phyloP scores from a whole-genome alignment of 1,284 basidiomycete species.

The Ustilago tritici region DNA sequence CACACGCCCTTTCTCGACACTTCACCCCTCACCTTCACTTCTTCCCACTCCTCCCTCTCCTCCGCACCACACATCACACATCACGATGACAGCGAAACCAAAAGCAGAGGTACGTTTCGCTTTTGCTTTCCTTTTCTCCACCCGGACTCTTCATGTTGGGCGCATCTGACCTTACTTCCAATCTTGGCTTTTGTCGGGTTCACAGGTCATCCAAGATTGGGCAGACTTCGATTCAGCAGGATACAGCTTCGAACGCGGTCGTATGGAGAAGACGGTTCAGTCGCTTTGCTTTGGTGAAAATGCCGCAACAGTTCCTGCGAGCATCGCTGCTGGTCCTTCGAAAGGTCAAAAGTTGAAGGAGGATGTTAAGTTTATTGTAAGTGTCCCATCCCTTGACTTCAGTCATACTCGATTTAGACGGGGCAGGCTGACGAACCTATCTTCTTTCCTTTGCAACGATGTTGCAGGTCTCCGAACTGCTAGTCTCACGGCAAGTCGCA shows the following conservation, averaged over 20 bases:
- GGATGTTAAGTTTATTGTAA: constrained; percentile 60
- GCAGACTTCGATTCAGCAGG: constrained; percentile 62
- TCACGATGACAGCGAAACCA: constrained; percentile 33
- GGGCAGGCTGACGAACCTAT: neutral
- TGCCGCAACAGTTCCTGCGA: constrained; percentile 38
- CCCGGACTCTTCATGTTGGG: neutral
- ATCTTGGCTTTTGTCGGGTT: neutral
- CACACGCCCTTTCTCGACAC: neutral
- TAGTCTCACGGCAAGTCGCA: constrained; percentile 42
- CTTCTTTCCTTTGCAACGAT: neutral
- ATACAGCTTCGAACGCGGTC: constrained; percentile 63
- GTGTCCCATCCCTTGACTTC: constrained; percentile 5
- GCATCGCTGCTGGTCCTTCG: constrained; percentile 40
- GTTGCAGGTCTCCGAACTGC: constrained; percentile 33
- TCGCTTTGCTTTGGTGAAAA: constrained; percentile 59
- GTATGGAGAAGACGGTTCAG: constrained; percentile 62
- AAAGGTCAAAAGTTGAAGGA: constrained; percentile 60
- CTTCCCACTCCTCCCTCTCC: neutral
- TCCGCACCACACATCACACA: neutral
- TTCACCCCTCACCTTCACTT: neutral
- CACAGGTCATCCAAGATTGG: constrained; percentile 66
- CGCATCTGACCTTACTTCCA: neutral
- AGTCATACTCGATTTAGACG: neutral
- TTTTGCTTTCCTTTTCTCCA: neutral
- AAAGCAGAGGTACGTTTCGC: constrained; percentile 40